These are phyloP conservation scores for Clathrospora elynae DNA, from an alignment of 2,329 filamentous ascomycete genomes.

Conservation along the genomic window DNA sequence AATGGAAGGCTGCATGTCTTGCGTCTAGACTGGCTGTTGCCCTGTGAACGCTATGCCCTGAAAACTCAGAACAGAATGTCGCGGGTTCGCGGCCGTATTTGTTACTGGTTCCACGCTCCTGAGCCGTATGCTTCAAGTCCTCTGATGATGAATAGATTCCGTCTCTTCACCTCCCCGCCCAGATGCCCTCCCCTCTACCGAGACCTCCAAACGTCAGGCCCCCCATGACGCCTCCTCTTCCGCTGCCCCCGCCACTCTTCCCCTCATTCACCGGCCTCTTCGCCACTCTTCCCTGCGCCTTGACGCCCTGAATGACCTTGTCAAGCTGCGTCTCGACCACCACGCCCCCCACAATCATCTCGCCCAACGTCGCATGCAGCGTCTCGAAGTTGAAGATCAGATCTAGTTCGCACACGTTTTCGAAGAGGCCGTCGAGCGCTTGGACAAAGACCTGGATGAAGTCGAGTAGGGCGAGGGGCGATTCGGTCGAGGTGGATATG, in stretches of 20 bases:
- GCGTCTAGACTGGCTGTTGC: too few species aligned
- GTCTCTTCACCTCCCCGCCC: slow-evolving; percentile 36
- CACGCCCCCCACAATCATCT: slow-evolving; percentile 95
- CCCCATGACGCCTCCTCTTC: slow-evolving; percentile 21
- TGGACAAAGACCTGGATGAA: slow-evolving; percentile 98
- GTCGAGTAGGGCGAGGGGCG: slow-evolving; percentile 91
- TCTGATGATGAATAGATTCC: background rate
- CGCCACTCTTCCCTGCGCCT: slow-evolving; percentile 72
- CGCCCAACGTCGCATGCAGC: slow-evolving; percentile 83
- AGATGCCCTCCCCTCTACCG: slow-evolving; percentile 41
- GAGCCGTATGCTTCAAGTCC: background rate
- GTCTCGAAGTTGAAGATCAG: slow-evolving; percentile 99
- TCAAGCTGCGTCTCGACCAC: slow-evolving; percentile 92
- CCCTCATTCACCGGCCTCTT: slow-evolving; percentile 79
- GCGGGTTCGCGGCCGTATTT: too few species aligned
- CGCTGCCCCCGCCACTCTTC: slow-evolving; percentile 35
- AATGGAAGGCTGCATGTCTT: too few species aligned
- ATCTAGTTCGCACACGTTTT: slow-evolving; percentile 98
- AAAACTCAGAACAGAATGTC: too few species aligned
- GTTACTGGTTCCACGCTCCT: too few species aligned
- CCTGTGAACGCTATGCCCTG: too few species aligned
- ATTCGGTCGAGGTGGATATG: slow-evolving; percentile 95
- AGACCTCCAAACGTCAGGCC: slow-evolving; percentile 34
- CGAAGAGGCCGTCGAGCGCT: slow-evolving; percentile 89
- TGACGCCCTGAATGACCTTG: slow-evolving; percentile 84